A percentile compares a stretch with the other conserved stretches of the same genome.
These are phyloP conservation scores for Penicillium sp. DNA, from an alignment of 2,329 filamentous ascomycete genomes.

Conservation along the genomic window DNA sequence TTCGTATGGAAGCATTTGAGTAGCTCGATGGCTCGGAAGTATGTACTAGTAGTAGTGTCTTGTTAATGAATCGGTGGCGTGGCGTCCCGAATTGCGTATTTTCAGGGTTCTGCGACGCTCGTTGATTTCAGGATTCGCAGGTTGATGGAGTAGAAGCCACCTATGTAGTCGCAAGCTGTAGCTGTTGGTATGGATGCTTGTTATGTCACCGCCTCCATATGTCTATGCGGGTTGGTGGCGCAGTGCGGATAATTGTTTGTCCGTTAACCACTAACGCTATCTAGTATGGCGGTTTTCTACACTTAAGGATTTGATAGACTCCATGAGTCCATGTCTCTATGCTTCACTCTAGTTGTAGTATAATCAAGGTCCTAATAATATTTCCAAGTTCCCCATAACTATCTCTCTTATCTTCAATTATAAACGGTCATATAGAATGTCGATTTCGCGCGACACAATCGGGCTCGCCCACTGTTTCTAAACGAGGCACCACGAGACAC, in stretches of 20 bases:
- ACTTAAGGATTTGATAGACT: no score
- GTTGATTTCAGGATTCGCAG: background rate
- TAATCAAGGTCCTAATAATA: background rate
- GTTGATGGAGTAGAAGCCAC: background rate
- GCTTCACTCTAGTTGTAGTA: no score
- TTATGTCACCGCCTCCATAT: constrained; percentile 5
- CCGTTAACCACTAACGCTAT: background rate
- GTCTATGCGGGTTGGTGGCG: background rate
- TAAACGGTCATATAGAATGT: constrained; percentile 1
- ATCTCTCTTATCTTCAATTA: constrained; percentile 1
- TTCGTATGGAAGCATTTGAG: background rate
- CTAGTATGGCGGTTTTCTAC: no score
- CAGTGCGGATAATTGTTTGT: background rate
- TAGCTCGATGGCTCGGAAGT: no score
- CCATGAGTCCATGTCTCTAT: no score
- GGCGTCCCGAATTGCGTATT: background rate
- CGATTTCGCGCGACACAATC: background rate
- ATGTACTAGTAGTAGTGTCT: no score
- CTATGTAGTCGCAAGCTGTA: background rate
- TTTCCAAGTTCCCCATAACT: background rate
- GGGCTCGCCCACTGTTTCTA: background rate
- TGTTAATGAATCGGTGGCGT: no score
- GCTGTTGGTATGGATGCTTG: background rate
- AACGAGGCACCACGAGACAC: background rate
- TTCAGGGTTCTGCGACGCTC: background rate